phyloP scores from a whole-genome alignment of 192 early-diverging fungal genomes.

The Backusella tuberculispora region DNA sequence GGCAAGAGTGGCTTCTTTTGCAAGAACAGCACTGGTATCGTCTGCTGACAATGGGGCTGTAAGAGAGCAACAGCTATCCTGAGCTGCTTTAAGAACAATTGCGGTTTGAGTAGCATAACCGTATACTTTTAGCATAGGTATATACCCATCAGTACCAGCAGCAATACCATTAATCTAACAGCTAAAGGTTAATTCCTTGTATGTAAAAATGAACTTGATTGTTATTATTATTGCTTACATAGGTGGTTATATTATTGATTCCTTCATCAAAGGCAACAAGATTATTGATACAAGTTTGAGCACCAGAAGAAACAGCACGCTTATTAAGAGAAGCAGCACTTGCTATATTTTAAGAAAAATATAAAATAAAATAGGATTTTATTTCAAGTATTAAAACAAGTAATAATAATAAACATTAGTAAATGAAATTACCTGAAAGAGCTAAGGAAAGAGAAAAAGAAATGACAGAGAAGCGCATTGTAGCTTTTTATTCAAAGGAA shows the following conservation, averaged over 20 bases:
- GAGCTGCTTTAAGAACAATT: not conserved
- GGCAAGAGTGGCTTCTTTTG: not conserved
- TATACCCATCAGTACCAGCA: not conserved
- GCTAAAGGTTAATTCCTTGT: too few species aligned
- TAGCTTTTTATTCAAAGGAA: too few species aligned
- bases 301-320: not conserved
- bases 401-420: not conserved
- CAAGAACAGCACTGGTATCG: not conserved
- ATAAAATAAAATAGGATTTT: not conserved
- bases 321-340: conserved; percentile 18
- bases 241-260: not conserved
- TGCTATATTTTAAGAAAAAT: not conserved
- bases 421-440: conserved; percentile 1
- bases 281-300: conserved; percentile 5
- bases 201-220: too few species aligned
- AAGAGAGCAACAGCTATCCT: not conserved
- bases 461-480: conserved; percentile 10
- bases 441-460: conserved; percentile 1
- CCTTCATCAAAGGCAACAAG: not conserved
- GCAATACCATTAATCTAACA: not conserved
- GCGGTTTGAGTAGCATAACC: not conserved
- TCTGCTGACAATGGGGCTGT: not conserved
- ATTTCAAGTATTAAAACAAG: too few species aligned
- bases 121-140: not conserved
- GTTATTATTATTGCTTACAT: not conserved